Evolutionary conservation across 306 rosid species (phyloP).

Genomic region (Alnus rubra): DNA sequence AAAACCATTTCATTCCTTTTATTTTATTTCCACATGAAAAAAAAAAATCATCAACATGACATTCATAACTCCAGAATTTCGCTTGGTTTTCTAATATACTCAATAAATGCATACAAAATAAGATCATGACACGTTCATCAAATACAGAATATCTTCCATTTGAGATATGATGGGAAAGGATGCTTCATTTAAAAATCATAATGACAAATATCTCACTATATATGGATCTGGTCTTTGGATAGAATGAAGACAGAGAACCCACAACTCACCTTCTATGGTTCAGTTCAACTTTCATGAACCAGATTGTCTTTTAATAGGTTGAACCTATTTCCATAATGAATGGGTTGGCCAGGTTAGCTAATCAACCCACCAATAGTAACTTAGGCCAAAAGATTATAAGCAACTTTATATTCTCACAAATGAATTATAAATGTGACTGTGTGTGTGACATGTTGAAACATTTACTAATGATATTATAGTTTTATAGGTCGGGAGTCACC

Average conservation of each 20-base stretch:
- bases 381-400: background rate
- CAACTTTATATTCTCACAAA: background rate
- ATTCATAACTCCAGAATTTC: background rate
- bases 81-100: background rate
- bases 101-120: background rate
- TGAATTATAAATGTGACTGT: background rate
- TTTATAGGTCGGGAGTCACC: background rate
- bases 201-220: background rate
- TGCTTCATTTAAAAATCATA: background rate
- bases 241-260: background rate
- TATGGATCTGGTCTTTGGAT: background rate
- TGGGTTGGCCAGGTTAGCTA: background rate
- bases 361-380: background rate
- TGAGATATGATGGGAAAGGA: background rate
- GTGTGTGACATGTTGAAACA: background rate
- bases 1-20: constrained; percentile 8
- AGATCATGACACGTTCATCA: background rate
- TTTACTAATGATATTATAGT: background rate
- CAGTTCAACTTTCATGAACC: background rate
- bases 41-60: background rate
- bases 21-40: background rate
- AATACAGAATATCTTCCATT: background rate
- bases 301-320: background rate
- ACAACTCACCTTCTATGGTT: background rate
- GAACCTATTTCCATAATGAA: background rate